A percentile compares a stretch with the other conserved stretches of the same genome.
Conservation (phyloP, 345 rosid species). For the Angophora floribunda region DNA sequence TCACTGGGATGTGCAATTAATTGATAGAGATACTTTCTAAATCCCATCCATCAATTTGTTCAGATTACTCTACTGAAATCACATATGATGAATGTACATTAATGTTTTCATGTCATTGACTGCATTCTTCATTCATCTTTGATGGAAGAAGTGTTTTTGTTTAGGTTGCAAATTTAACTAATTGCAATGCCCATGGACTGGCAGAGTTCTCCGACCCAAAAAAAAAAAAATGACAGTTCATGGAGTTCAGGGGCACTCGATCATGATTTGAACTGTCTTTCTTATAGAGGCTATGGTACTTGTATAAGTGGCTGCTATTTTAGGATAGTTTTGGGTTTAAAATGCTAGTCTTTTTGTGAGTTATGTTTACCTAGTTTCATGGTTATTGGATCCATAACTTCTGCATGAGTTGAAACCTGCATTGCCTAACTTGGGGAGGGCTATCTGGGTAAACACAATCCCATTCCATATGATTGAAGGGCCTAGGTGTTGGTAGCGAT, state of each 20-base stretch:
- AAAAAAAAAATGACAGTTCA: neutral
- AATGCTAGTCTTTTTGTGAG: neutral
- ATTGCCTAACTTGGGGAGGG: neutral
- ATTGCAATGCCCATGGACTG: neutral
- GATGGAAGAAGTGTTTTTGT: neutral
- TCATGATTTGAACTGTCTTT: neutral
- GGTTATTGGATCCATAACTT: neutral
- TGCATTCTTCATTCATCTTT: neutral
- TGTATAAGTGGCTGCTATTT: neutral
- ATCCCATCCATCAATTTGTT: neutral
- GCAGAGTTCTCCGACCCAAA: neutral
- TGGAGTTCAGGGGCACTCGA: neutral
- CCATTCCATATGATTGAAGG: neutral
- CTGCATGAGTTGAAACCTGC: neutral
- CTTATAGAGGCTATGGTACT: neutral
- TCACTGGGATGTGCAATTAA: neutral
- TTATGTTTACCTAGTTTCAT: neutral
- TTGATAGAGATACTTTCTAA: neutral
- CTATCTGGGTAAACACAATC: neutral
- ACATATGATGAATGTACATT: neutral
- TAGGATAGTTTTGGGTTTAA: neutral
- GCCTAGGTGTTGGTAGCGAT: neutral
- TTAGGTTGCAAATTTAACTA: neutral
- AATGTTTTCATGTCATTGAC: neutral
- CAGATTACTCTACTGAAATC: neutral